These are phyloP conservation scores for Phaeosphaeriaceae sp. DNA, from an alignment of 2,329 filamentous ascomycete species.

Conservation along the genomic window DNA sequence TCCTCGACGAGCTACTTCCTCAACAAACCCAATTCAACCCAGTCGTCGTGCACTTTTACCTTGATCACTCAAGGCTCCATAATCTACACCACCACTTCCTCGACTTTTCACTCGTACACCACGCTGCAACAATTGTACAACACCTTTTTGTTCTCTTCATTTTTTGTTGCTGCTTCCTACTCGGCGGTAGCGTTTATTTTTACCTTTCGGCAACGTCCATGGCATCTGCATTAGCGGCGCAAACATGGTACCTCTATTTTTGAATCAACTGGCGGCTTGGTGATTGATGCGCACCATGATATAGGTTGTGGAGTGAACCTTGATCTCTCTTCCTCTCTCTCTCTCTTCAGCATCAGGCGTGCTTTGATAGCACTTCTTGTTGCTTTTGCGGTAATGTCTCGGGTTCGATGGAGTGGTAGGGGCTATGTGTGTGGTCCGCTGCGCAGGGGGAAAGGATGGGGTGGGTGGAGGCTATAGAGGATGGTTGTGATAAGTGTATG, in stretches of 20 bases:
- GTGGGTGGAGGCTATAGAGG: no score
- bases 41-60: no score
- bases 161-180: slow-evolving; percentile 6
- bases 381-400: slow-evolving; percentile 3
- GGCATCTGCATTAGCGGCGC: slow-evolving; percentile 19
- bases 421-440: not conserved
- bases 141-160: slow-evolving; percentile 9
- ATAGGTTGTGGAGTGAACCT: not conserved
- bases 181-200: not conserved
- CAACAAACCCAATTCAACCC: no score
- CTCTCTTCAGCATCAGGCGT: slow-evolving; percentile 11
- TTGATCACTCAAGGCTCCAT: slow-evolving; percentile 5
- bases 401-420: slow-evolving; percentile 21
- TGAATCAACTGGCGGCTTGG: slow-evolving; percentile 17
- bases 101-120: not conserved
- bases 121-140: slow-evolving; percentile 18
- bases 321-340: not conserved
- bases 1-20: slow-evolving; percentile 17
- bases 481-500: no score
- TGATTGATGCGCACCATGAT: no score
- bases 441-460: no score
- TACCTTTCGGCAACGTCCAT: not conserved
- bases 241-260: slow-evolving; percentile 18
- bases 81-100: slow-evolving; percentile 7
- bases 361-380: slow-evolving; percentile 28